Percentiles rank a stretch among this genome's conserved stretches.
Conservation (phyloP, 495 filamentous ascomycete genomes). For the Lepidopterella palustris region DNA sequence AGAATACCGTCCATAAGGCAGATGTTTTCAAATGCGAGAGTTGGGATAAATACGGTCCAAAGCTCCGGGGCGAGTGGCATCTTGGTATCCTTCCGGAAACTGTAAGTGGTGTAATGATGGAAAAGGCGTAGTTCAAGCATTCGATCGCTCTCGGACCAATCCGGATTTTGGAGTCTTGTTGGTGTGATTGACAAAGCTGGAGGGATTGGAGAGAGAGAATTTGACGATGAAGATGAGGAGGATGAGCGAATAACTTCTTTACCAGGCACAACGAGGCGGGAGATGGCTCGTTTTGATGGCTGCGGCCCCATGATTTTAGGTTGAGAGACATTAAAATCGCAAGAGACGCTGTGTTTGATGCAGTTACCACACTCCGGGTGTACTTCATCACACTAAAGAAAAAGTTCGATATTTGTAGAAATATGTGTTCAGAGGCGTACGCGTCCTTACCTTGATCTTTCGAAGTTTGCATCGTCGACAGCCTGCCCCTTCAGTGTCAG, state of each 20-base stretch:
- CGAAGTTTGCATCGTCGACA: slow-evolving; percentile 55
- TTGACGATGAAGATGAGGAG: background rate
- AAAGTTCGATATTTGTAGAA: background rate
- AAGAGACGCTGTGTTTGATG: slow-evolving; percentile 55
- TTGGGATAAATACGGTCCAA: background rate
- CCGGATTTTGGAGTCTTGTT: slow-evolving; percentile 5
- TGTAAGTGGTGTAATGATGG: background rate
- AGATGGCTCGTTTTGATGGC: slow-evolving; percentile 1
- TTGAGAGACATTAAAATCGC: slow-evolving; percentile 47
- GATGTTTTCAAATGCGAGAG: slow-evolving; percentile 1
- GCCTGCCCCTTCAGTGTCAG: slow-evolving; percentile 31
- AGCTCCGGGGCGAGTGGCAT: background rate
- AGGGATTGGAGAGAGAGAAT: background rate
- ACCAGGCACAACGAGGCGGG: slow-evolving; percentile 28
- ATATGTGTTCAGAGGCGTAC: slow-evolving; percentile 3
- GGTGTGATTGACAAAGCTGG: background rate
- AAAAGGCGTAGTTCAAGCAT: slow-evolving; percentile 1
- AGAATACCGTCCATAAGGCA: slow-evolving; percentile 4
- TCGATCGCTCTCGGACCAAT: background rate
- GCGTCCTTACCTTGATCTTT: slow-evolving; percentile 52
- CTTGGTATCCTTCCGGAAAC: background rate
- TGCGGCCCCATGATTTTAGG: background rate
- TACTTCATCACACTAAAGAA: slow-evolving; percentile 53
- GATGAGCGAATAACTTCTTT: background rate
- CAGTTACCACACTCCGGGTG: slow-evolving; percentile 58